Evolutionary conservation across 1,284 basidiomycete genomes (phyloP).

Genomic region (Tylopilus microsporus): DNA sequence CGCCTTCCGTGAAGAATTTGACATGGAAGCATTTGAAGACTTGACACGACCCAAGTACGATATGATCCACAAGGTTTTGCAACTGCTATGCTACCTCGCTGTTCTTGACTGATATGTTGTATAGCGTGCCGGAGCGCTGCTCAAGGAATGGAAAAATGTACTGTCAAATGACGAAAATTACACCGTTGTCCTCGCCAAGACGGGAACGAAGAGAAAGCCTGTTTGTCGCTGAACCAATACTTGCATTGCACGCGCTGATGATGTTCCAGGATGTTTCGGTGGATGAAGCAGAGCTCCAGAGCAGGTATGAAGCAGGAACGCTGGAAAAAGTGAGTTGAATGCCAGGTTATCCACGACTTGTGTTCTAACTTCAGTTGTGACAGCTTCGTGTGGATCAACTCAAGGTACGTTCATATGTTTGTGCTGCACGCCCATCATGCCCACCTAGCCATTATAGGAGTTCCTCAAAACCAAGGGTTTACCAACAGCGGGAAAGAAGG

Average conservation of each 20-base stretch:
- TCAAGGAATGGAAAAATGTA: conserved; percentile 71
- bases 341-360: conserved; percentile 1
- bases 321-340: conserved; percentile 56
- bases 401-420: conserved; percentile 44
- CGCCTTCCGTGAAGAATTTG: conserved; percentile 85
- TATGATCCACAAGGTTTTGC: conserved; percentile 71
- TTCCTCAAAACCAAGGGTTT: conserved; percentile 17
- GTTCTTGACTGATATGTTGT: not conserved
- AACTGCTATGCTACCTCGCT: not conserved
- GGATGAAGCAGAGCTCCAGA: conserved; percentile 65
- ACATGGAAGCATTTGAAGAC: conserved; percentile 72
- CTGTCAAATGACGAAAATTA: conserved; percentile 65
- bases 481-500: conserved; percentile 62
- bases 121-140: conserved; percentile 70
- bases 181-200: conserved; percentile 41
- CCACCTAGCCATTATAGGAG: not conserved
- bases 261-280: conserved; percentile 49
- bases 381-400: conserved; percentile 76
- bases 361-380: conserved; percentile 10
- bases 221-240: conserved; percentile 38
- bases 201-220: conserved; percentile 64
- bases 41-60: conserved; percentile 74
- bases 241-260: not conserved
- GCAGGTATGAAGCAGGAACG: conserved; percentile 53
- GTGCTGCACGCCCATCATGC: not conserved